Conservation (phyloP, 2,329 filamentous ascomycete species). For the Colletotrichum sp. region DNA sequence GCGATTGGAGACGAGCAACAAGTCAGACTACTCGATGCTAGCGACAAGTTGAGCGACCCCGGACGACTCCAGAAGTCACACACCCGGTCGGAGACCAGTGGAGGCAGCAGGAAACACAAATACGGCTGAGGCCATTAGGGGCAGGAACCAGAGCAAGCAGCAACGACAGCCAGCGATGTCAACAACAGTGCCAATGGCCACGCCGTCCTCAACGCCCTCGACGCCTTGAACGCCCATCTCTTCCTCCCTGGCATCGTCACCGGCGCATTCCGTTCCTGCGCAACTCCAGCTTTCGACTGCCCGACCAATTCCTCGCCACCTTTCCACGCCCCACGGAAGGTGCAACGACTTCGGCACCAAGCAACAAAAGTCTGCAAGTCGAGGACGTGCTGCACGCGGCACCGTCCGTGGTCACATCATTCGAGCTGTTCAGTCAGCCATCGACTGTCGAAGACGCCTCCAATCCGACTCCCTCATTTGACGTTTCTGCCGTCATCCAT, state of each 20-base stretch:
- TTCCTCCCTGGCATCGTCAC: background rate
- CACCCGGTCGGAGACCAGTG: background rate
- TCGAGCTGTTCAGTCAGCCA: background rate
- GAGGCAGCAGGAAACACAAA: background rate
- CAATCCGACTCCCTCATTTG: background rate
- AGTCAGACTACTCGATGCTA: background rate
- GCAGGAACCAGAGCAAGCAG: background rate
- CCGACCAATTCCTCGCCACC: background rate
- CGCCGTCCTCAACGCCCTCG: background rate
- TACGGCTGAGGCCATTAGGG: background rate
- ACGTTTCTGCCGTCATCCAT: background rate
- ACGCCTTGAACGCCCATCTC: background rate
- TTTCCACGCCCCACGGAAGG: background rate
- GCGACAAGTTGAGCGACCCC: background rate
- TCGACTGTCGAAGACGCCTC: background rate
- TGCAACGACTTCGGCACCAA: background rate
- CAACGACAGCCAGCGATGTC: background rate
- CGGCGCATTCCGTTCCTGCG: background rate
- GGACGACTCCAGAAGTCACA: background rate
- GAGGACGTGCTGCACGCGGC: background rate
- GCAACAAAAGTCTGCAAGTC: background rate
- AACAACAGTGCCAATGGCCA: background rate
- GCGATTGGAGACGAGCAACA: background rate
- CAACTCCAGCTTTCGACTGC: background rate
- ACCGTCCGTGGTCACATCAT: background rate